Percentiles rank a stretch among this genome's conserved stretches.
These are phyloP conservation scores for Tetracladium setigerum DNA, from an alignment of 495 filamentous ascomycete genomes.

Conservation along the genomic window DNA sequence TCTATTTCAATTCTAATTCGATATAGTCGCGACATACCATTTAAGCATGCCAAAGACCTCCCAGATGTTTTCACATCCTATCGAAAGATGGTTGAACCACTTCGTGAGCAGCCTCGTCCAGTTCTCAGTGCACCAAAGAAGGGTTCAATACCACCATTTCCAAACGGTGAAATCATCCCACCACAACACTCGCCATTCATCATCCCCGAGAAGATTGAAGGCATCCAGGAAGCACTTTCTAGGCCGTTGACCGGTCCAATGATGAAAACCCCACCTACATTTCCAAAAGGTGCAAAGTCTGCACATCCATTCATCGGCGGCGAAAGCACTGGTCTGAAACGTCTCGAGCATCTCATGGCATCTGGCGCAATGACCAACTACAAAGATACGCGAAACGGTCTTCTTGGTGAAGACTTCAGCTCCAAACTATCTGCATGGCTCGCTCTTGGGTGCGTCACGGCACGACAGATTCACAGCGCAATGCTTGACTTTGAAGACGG, in stretches of 20 bases:
- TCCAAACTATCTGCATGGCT: constrained; percentile 65
- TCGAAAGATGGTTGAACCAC: constrained; percentile 56
- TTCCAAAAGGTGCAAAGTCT: constrained; percentile 38
- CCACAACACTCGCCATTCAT: constrained; percentile 48
- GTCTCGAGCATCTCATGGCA: constrained; percentile 49
- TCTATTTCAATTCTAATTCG: background rate
- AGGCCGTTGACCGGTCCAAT: constrained; percentile 40
- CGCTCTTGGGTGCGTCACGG: constrained; percentile 57
- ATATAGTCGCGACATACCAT: constrained; percentile 47
- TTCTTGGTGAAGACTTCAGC: constrained; percentile 58
- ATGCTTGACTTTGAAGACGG: constrained; percentile 55
- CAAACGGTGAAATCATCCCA: constrained; percentile 36
- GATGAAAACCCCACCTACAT: constrained; percentile 31
- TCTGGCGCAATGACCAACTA: constrained; percentile 51
- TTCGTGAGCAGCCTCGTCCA: constrained; percentile 48
- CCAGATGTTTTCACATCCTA: constrained; percentile 64
- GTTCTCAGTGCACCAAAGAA: constrained; percentile 35
- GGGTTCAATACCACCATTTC: constrained; percentile 42
- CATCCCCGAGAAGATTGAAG: constrained; percentile 44
- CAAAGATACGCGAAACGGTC: constrained; percentile 60
- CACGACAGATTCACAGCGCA: constrained; percentile 56
- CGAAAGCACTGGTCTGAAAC: constrained; percentile 42
- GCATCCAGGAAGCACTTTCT: constrained; percentile 41
- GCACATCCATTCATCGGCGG: constrained; percentile 64
- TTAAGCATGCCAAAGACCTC: constrained; percentile 39